Percentiles rank a stretch among this genome's conserved stretches.
phyloP scores from a whole-genome alignment of 257 asterid genomes.

The Fraxinus anomala region DNA sequence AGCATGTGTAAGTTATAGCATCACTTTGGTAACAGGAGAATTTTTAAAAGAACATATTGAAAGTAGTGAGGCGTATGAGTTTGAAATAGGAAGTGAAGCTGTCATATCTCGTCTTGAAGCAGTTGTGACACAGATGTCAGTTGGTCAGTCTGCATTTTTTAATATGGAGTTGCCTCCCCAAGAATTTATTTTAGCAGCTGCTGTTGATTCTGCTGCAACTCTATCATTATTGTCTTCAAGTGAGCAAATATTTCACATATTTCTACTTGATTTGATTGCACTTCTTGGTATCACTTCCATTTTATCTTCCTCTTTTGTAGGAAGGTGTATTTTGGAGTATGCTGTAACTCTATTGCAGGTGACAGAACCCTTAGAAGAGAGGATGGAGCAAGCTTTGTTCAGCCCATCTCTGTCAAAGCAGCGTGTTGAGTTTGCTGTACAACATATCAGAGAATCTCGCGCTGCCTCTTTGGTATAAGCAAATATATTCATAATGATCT shows the following conservation, averaged over 20 bases:
- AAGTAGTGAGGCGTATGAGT: conserved; percentile 84
- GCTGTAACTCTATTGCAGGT: conserved; percentile 60
- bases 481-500: conserved; percentile 24
- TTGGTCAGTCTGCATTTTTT: conserved; percentile 75
- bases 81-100: conserved; percentile 84
- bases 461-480: conserved; percentile 71
- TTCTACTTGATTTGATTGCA: conserved; percentile 5
- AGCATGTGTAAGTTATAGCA: conserved; percentile 61
- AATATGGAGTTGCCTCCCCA: conserved; percentile 57
- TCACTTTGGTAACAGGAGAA: conserved; percentile 52
- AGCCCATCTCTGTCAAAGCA: conserved; percentile 92
- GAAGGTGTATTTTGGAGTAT: conserved; percentile 68
- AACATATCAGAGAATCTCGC: conserved; percentile 67
- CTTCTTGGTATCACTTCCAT: neutral
- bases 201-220: conserved; percentile 49
- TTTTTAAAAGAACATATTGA: conserved; percentile 63
- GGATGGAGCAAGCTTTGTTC: conserved; percentile 92
- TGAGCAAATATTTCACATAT: conserved; percentile 32
- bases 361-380: conserved; percentile 87
- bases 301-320: conserved; percentile 30
- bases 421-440: conserved; percentile 87
- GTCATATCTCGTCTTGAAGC: conserved; percentile 68
- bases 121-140: conserved; percentile 65
- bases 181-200: conserved; percentile 73
- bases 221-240: conserved; percentile 58